These are phyloP conservation scores for Aspergillus sp. DNA, from an alignment of 2,329 filamentous ascomycete genomes.

Conservation along the genomic window DNA sequence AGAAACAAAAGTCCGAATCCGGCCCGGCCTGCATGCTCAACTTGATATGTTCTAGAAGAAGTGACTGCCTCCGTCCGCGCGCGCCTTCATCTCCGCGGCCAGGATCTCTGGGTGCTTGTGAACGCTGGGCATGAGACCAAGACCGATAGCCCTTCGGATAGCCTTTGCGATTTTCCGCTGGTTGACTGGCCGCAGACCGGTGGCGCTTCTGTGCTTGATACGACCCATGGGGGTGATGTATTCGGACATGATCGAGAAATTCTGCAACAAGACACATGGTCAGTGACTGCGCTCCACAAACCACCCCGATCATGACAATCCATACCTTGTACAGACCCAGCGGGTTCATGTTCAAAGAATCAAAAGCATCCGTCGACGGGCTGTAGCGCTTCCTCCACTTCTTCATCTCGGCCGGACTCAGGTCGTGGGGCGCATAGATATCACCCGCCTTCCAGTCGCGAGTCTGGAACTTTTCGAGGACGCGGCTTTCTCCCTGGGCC, in stretches of 20 bases:
- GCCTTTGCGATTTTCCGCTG: slow-evolving; percentile 93
- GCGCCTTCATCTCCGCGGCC: slow-evolving; percentile 34
- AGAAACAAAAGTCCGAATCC: neutral
- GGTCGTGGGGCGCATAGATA: slow-evolving; percentile 85
- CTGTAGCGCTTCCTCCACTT: slow-evolving; percentile 68
- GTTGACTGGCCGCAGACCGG: slow-evolving; percentile 81
- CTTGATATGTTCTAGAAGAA: slow-evolving; percentile 9
- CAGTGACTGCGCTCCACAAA: neutral
- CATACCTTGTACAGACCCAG: slow-evolving; percentile 81
- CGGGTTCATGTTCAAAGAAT: slow-evolving; percentile 75
- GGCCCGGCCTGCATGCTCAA: neutral
- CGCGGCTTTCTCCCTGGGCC: slow-evolving; percentile 34
- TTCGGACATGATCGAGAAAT: slow-evolving; percentile 87
- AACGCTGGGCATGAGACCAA: slow-evolving; percentile 88
- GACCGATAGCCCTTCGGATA: slow-evolving; percentile 79
- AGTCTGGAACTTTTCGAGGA: slow-evolving; percentile 45
- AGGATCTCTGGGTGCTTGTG: slow-evolving; percentile 85
- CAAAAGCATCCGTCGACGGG: slow-evolving; percentile 68
- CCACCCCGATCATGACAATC: slow-evolving; percentile 8
- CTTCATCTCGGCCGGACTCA: slow-evolving; percentile 71
- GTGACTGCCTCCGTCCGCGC: slow-evolving; percentile 21
- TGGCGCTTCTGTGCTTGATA: slow-evolving; percentile 73
- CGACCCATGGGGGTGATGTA: slow-evolving; percentile 81
- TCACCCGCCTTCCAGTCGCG: slow-evolving; percentile 76
- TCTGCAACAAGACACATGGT: slow-evolving; percentile 53